Percentiles rank a stretch among this genome's conserved stretches.
Evolutionary conservation across 177 flowering plant genomes (phyloP).

Genomic region (Telopea speciosissima): DNA sequence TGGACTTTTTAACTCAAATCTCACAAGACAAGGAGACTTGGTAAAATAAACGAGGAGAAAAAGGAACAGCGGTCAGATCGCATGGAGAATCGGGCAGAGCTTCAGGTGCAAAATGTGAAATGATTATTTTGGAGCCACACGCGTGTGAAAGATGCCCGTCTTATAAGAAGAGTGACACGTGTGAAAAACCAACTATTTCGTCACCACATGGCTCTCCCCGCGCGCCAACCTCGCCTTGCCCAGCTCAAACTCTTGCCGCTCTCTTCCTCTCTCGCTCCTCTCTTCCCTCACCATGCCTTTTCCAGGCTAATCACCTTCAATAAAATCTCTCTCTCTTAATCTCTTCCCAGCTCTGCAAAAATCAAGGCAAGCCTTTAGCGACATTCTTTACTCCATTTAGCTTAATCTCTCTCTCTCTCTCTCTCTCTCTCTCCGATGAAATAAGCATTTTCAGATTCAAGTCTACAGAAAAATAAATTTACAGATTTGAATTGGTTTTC

Average conservation of each 20-base stretch:
- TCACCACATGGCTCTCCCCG: constrained; percentile 8
- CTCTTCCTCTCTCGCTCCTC: neutral
- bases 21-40: no score
- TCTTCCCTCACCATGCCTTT: no score
- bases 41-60: no score
- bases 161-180: neutral
- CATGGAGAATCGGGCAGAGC: constrained; percentile 30
- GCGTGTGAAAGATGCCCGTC: neutral
- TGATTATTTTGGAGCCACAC: neutral
- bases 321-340: neutral
- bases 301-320: neutral
- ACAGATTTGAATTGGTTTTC: neutral
- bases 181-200: neutral
- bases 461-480: no score
- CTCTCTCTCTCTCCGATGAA: no score
- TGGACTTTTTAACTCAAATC: no score
- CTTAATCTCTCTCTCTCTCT: no score
- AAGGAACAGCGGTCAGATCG: neutral
- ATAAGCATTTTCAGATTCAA: neutral
- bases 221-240: neutral
- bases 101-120: constrained; percentile 7
- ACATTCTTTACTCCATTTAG: no score
- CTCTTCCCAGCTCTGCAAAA: no score
- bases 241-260: neutral
- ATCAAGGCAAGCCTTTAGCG: no score